A percentile compares a stretch with the other conserved stretches of the same genome.
Evolutionary conservation across 1,284 basidiomycete species (phyloP).

Genomic region (Austroboletus novae-zelandiae): DNA sequence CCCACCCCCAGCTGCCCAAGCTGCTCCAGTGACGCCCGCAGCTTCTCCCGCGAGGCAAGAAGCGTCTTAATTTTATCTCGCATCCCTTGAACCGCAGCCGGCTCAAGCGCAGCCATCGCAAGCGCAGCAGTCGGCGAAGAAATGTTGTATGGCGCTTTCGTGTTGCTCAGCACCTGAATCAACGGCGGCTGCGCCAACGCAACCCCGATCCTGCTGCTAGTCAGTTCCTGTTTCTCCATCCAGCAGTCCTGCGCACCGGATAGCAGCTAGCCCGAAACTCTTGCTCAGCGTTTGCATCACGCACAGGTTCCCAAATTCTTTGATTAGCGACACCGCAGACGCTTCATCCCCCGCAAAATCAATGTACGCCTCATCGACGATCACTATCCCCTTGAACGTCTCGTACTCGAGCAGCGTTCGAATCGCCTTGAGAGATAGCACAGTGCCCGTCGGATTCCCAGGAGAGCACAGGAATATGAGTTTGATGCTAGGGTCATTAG

Average conservation of each 20-base stretch:
- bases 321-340: constrained; percentile 71
- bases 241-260: constrained; percentile 57
- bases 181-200: constrained; percentile 88
- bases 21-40: constrained; percentile 50
- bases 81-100: constrained; percentile 65
- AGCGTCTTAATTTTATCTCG: constrained; percentile 63
- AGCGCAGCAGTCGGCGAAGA: constrained; percentile 88
- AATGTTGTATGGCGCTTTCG: constrained; percentile 98
- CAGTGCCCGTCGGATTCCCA: constrained; percentile 94
- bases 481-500: constrained; percentile 76
- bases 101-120: constrained; percentile 76
- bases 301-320: constrained; percentile 85
- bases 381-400: constrained; percentile 85
- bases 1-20: constrained; percentile 63
- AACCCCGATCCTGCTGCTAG: constrained; percentile 65
- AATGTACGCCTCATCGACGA: constrained; percentile 98
- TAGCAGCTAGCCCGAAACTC: constrained; percentile 93
- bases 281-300: constrained; percentile 97
- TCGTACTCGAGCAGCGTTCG: constrained; percentile 76
- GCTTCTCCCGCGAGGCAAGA: constrained; percentile 52
- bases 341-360: constrained; percentile 76
- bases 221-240: neutral
- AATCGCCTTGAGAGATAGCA: constrained; percentile 74
- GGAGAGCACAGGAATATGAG: constrained; percentile 96
- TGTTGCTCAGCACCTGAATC: constrained; percentile 91